Base-by-base conservation (phyloP, 495 filamentous ascomycete genomes). In the Penicillium egyptiacum region DNA sequence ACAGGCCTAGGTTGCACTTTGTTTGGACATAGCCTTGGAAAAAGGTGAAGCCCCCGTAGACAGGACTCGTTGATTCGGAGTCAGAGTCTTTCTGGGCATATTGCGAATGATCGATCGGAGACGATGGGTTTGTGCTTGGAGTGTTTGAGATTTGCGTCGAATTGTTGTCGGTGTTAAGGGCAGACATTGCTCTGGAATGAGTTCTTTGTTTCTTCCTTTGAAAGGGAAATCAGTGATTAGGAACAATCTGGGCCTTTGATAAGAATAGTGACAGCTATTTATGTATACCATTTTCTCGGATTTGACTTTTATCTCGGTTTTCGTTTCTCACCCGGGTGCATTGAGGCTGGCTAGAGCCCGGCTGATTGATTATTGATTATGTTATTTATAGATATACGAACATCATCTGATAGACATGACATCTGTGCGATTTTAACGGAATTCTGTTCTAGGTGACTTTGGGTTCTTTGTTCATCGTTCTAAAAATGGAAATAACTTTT, bases 1-100 rank as follows among this genome's bases (percentile, higher is more conserved):
- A 20, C 67, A 59, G 10, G 33, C 69, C 74, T 72, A 76, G 17
- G 63, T 63, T 42, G 64, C 28, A 43, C 60, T 65, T 39, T 70
- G 61, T 3, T 70, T 68, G 19, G 69, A 62, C 10, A 57, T 49
- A 7, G 67, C 69, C 50, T 76, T 72, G 64, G 64, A 64, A 69
- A 41, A 74, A 73, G 17, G 65, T 70, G 42, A 63, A 76, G 1
- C 74, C 74, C 26, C 68, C 55, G 35, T 74, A 75, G 2, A 50
- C 50, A 22, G 26, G 45, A 37, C 14, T 35, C 3, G n/a, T 3
- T 40, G 33, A 5, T 8, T 56, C 25, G 19, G 19, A 16, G 19
- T 30, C 52, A 25, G 50, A 23, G 23, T 22, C 37, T 22, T 31
- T 19, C 16, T 48, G 33, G 12, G n/a, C 33, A 57, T 39, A 17